Base-by-base conservation (phyloP, 2,329 filamentous ascomycete genomes). In the Blumeriella jaapii region DNA sequence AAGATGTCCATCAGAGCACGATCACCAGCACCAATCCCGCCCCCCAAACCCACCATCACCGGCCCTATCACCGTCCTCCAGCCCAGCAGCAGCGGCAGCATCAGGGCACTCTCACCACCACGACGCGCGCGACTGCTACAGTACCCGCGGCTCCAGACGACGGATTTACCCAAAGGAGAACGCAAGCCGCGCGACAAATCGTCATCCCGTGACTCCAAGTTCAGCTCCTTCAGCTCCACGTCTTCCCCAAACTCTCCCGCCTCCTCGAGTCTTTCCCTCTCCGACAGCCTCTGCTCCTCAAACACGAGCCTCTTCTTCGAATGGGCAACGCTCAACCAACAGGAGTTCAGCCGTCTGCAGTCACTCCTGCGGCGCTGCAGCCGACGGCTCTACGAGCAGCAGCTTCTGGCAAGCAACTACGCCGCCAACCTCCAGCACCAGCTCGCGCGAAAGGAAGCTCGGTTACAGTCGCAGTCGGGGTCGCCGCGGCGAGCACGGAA, bases 151-250 rank as follows among this genome's bases (percentile, higher is more conserved):
- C n/a, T n/a, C n/a, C 8, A 18, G 20, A 8, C 35, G 28, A 19
- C 32, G 29, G 15, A 29, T 36, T 2, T 40, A 33, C 22, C 28
- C 24, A 40, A 36, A 35, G 33, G 29, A 9, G 28, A 32, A 38
- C 17, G 30, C 7, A 28, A 31, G 8, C 34, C 26, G 2, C 4
- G 20, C n/a, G 8, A 9, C 14, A n/a, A n/a, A n/a, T n/a, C n/a
- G n/a, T 25, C 26, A 9, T 27, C 28, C 9, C 37, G 37, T n/a
- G 38, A 40, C 17, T 40, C 38, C 8, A 36, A 36, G 27, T 40
- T 40, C 33, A 36, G 33, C 18, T 40, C 38, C 4, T 33, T 33
- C 1, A 23, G 23, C 14, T 40, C 38, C 8, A 24, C 36, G 1
- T 19, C 29, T 8, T 40, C 38, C 7, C 18, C 30, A 2, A 11